phyloP scores from a whole-genome alignment of 2,329 filamentous ascomycete genomes.

The Ophidiomyces ophidiicola region DNA sequence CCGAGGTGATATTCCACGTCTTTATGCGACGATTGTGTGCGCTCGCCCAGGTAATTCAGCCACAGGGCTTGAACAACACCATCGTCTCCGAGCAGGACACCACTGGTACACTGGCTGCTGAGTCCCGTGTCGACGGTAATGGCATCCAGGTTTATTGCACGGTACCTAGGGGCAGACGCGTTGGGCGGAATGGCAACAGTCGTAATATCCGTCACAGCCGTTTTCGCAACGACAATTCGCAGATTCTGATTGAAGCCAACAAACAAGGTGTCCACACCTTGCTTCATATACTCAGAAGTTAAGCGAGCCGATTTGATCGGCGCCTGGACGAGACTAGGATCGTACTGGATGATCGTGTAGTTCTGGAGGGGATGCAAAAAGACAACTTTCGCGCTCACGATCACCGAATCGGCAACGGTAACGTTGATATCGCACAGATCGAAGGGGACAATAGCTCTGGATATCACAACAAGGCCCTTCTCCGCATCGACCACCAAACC shows the following conservation, averaged over 20 bases:
- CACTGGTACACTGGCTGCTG: slow-evolving; percentile 82
- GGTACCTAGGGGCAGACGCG: slow-evolving; percentile 77
- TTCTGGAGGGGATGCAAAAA: slow-evolving; percentile 96
- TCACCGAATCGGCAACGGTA: slow-evolving; percentile 92
- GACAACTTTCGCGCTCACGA: slow-evolving; percentile 84
- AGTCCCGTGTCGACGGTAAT: slow-evolving; percentile 93
- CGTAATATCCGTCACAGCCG: slow-evolving; percentile 91
- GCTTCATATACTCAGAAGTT: slow-evolving; percentile 68
- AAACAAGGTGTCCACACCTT: slow-evolving; percentile 90
- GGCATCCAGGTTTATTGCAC: slow-evolving; percentile 89
- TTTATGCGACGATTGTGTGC: slow-evolving; percentile 62
- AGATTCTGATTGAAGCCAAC: slow-evolving; percentile 97
- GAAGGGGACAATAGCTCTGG: slow-evolving; percentile 85
- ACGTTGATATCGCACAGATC: slow-evolving; percentile 93
- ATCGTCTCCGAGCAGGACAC: slow-evolving; percentile 78
- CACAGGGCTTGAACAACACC: slow-evolving; percentile 90
- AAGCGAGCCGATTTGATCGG: slow-evolving; percentile 82
- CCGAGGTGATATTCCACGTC: slow-evolving; percentile 96
- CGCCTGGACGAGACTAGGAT: slow-evolving; percentile 82
- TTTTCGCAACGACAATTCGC: slow-evolving; percentile 84
- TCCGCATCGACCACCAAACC: slow-evolving; percentile 95
- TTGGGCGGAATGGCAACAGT: slow-evolving; percentile 94
- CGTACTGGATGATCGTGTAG: slow-evolving; percentile 90
- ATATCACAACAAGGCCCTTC: slow-evolving; percentile 88
- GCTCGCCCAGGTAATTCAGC: slow-evolving; percentile 92